phyloP scores from a whole-genome alignment of 345 rosid species.

The Populus davidiana region DNA sequence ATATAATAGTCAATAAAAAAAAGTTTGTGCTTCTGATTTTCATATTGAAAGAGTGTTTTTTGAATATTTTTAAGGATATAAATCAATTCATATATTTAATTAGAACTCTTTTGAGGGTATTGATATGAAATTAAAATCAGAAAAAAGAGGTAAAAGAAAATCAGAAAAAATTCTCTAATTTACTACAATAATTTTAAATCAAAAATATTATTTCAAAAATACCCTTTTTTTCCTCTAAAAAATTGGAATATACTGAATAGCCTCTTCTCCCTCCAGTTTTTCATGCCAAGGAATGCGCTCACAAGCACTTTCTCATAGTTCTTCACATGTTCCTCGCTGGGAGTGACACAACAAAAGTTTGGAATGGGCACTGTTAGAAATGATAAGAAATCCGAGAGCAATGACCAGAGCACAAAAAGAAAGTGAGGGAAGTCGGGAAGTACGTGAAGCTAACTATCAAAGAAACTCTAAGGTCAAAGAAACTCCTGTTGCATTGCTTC shows the following conservation, averaged over 20 bases:
- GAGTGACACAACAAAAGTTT: constrained; percentile 11
- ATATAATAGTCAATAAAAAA: too few species aligned
- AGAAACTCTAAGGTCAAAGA: constrained; percentile 6
- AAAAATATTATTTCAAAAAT: too few species aligned
- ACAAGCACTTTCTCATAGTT: constrained; percentile 79
- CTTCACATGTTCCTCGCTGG: constrained; percentile 37
- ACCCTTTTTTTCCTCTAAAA: too few species aligned
- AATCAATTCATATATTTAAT: too few species aligned
- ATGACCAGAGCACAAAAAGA: constrained; percentile 13
- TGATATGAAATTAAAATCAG: too few species aligned
- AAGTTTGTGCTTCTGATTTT: too few species aligned
- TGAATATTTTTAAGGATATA: too few species aligned
- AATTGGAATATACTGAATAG: constrained; percentile 42
- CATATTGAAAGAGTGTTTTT: too few species aligned
- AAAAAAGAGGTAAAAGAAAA: too few species aligned
- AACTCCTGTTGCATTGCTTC: constrained; percentile 8
- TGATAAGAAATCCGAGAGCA: constrained; percentile 10
- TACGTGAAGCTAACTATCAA: constrained; percentile 10
- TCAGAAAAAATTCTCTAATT: too few species aligned
- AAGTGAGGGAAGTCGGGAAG: constrained; percentile 10
- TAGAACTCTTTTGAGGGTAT: too few species aligned
- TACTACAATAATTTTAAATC: too few species aligned
- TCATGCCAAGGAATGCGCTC: constrained; percentile 96
- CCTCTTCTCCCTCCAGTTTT: constrained; percentile 90
- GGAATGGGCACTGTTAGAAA: constrained; percentile 18